phyloP scores from a whole-genome alignment of 192 early-diverging fungal species.

The Coemansia sp. region DNA sequence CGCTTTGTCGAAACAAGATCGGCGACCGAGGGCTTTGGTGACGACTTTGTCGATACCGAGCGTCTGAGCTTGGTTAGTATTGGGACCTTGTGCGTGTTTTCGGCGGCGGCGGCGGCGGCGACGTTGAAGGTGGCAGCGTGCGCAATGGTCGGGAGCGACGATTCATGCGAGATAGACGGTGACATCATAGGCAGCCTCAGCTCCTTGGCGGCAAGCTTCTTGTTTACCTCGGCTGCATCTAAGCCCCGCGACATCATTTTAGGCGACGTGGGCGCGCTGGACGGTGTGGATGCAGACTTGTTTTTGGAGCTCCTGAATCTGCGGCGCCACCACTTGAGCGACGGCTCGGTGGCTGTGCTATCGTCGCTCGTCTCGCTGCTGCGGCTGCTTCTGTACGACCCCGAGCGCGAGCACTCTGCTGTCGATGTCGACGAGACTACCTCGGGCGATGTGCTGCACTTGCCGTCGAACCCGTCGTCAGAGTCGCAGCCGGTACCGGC shows the following conservation, averaged over 20 bases:
- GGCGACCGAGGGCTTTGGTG: constrained; percentile 2
- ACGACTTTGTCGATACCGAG: constrained; percentile 16
- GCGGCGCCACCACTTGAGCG: constrained; percentile 39
- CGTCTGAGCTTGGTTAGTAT: constrained; percentile 37
- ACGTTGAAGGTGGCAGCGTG: constrained; percentile 2
- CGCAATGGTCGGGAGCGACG: too few species aligned
- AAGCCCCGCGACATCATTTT: not conserved
- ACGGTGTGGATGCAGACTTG: not conserved
- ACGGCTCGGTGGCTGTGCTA: constrained; percentile 30
- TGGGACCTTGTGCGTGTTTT: constrained; percentile 3
- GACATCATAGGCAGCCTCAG: too few species aligned
- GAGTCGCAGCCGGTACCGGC: constrained; percentile 11
- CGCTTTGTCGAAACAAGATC: constrained; percentile 3
- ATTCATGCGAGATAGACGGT: too few species aligned
- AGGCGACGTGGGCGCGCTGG: not conserved
- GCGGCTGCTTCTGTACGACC: constrained; percentile 25
- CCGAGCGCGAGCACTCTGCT: constrained; percentile 40
- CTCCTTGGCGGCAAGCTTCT: too few species aligned
- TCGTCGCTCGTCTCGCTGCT: constrained; percentile 28
- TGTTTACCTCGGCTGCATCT: too few species aligned
- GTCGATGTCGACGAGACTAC: constrained; percentile 27
- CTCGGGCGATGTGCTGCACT: constrained; percentile 12
- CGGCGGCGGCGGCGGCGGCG: too few species aligned
- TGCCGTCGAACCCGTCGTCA: constrained; percentile 40
- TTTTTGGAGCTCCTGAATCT: constrained; percentile 13